Percentiles rank a stretch among this genome's conserved stretches.
Evolutionary conservation across 148 eudicot species (phyloP).

Genomic region (Chenopodium berlandieri): DNA sequence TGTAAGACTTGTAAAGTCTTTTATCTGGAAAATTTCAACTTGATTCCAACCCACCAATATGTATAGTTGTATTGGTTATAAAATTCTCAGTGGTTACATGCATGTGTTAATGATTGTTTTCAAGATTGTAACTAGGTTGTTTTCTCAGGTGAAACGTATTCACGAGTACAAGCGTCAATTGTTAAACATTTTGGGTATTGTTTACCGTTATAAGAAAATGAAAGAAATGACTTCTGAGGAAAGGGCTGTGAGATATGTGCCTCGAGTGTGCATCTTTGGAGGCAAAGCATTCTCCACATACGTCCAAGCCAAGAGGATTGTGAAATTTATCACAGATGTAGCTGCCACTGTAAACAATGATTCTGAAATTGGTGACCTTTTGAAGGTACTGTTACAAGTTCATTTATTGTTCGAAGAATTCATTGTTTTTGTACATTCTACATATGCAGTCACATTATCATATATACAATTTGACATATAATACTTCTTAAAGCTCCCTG

Average conservation of each 20-base stretch:
- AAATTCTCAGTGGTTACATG: slow-evolving; percentile 5
- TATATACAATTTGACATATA: not conserved
- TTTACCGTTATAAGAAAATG: slow-evolving; percentile 93
- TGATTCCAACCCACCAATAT: not conserved
- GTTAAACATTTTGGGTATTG: slow-evolving; percentile 81
- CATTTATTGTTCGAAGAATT: slow-evolving; percentile 1
- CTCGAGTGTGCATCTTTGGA: slow-evolving; percentile 93
- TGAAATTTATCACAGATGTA: slow-evolving; percentile 91
- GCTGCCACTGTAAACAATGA: slow-evolving; percentile 85
- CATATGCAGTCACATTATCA: not conserved
- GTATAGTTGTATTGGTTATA: not conserved
- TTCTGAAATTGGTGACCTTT: slow-evolving; percentile 84
- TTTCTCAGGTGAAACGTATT: slow-evolving; percentile 81
- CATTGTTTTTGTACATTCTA: not conserved
- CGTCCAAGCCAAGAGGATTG: slow-evolving; percentile 92
- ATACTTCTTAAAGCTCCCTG: not conserved
- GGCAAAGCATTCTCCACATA: slow-evolving; percentile 98
- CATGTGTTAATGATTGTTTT: not conserved
- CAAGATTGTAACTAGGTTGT: slow-evolving; percentile 14
- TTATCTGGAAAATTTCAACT: not conserved
- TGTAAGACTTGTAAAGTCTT: not conserved
- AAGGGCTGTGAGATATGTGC: slow-evolving; percentile 63
- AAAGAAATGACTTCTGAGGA: slow-evolving; percentile 78
- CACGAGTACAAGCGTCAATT: slow-evolving; percentile 96
- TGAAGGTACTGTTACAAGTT: slow-evolving; percentile 55